phyloP scores from a whole-genome alignment of 352 stramenopile genomes.

The Globisporangium lucens region DNA sequence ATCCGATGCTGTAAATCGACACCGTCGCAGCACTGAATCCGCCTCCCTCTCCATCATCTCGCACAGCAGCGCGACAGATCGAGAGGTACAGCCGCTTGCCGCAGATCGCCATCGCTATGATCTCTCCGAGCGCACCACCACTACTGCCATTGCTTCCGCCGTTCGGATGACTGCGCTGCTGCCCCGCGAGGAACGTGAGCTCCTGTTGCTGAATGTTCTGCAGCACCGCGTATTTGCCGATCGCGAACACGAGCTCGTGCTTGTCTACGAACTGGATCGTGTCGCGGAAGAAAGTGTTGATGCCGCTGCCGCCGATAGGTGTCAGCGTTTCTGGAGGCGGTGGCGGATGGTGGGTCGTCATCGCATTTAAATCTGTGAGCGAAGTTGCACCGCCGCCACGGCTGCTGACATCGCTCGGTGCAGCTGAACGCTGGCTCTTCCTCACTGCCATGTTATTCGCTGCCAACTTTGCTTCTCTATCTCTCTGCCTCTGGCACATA shows the following conservation, averaged over 20 bases:
- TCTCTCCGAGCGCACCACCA: conserved; percentile 38
- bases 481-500: background rate
- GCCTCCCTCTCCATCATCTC: conserved; percentile 1
- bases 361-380: background rate
- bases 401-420: background rate
- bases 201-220: conserved; percentile 68
- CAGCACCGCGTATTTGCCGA: conserved; percentile 65
- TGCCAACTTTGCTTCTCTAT: background rate
- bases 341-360: background rate
- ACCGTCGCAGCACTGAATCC: conserved; percentile 26
- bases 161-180: background rate
- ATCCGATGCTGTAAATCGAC: conserved; percentile 30
- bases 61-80: conserved; percentile 42
- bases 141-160: background rate
- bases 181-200: conserved; percentile 41
- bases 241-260: conserved; percentile 54
- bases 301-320: conserved; percentile 48
- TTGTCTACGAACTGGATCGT: conserved; percentile 50
- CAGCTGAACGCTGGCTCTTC: background rate
- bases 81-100: conserved; percentile 48
- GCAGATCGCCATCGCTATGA: conserved; percentile 70
- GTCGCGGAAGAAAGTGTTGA: conserved; percentile 52
- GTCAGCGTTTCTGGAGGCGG: conserved; percentile 16
- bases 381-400: background rate
- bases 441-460: background rate